Evolutionary conservation across 331 rosid species (phyloP).

Genomic region (Stylosanthes scabra): DNA sequence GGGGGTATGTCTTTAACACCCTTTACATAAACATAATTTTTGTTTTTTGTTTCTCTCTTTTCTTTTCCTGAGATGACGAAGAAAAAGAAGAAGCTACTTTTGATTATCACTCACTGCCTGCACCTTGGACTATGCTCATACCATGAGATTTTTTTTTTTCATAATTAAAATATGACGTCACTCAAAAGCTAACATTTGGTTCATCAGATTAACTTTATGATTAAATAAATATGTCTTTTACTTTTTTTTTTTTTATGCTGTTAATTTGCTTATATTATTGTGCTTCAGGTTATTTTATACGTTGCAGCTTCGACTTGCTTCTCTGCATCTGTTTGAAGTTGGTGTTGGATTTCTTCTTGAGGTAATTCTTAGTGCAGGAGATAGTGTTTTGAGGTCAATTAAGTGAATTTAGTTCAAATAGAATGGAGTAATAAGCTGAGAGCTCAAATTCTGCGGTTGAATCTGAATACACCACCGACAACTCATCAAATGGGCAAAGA

Average conservation of each 20-base stretch:
- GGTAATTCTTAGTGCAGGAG: conserved; percentile 26
- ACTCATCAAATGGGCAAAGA: conserved; percentile 56
- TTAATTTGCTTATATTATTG: background rate
- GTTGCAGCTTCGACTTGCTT: conserved; percentile 5
- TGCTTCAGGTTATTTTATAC: conserved; percentile 31
- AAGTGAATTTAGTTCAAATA: conserved; percentile 27
- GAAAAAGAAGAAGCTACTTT: background rate
- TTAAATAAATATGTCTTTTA: background rate
- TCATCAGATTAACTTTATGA: conserved; percentile 8
- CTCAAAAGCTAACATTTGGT: background rate
- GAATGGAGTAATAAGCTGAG: conserved; percentile 41
- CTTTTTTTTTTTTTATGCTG: background rate
- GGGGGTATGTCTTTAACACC: background rate
- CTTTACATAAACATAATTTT: too few relatives aligned
- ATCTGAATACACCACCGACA: conserved; percentile 14
- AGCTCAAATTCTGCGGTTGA: conserved; percentile 24
- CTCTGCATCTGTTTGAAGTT: conserved; percentile 28
- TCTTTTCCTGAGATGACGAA: background rate
- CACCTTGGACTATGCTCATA: background rate
- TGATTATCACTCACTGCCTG: too few relatives aligned
- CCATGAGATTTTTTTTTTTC: background rate
- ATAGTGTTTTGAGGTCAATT: conserved; percentile 30
- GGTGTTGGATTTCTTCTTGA: conserved; percentile 17
- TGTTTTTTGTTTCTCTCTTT: background rate
- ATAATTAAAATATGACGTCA: background rate